Base-by-base conservation (phyloP, 2,329 filamentous ascomycete genomes). In the Xylaria hypoxylon region DNA sequence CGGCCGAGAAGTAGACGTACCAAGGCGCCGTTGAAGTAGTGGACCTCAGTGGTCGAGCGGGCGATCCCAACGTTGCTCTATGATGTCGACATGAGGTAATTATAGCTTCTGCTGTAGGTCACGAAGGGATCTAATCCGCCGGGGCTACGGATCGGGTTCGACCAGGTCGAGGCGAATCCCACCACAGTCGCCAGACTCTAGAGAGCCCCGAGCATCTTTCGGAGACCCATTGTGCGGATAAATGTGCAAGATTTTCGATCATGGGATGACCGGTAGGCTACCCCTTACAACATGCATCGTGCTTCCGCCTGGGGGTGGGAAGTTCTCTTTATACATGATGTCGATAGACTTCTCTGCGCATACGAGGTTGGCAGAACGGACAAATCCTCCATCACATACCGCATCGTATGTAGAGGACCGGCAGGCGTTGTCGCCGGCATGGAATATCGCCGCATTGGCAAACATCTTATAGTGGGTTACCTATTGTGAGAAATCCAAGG, bases 41-140 rank as follows among this genome's bases (percentile, higher is more conserved):
- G 85, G 0, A 87, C 77, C 70, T 87, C 86, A 0, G 85, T 88
- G 10, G 77, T 84, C 0, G 87, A 81, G 0, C 85, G 79, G 0
- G 84, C 82, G n/a, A 89, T 81, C 68, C 85, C 79, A 13, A 89
- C 77, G 67, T 88, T 79, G 1, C 78, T 82, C 85, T 84, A 89
- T 28, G 84, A 84, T 0, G 85, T 88, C 0, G 84, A 84, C 69
- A 86, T 81, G 31, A 89, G 77, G 68, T 88, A 87, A 75, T 88
- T 88, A 69, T 84, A 87, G 0, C 85, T 85, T 0, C 63, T 71
- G 15, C 79, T 79, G 60, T 82, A 87, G 0, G 82, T 81, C 5
- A 88, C 81, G 66, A 84, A 83, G 0, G 86, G 85, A 69, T 88
- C 85, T 22, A 81, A 82, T 8, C 86, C 85, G 42, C 84, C 80